Conservation (phyloP, 345 rosid species). For the Capsella bursapastoris region DNA sequence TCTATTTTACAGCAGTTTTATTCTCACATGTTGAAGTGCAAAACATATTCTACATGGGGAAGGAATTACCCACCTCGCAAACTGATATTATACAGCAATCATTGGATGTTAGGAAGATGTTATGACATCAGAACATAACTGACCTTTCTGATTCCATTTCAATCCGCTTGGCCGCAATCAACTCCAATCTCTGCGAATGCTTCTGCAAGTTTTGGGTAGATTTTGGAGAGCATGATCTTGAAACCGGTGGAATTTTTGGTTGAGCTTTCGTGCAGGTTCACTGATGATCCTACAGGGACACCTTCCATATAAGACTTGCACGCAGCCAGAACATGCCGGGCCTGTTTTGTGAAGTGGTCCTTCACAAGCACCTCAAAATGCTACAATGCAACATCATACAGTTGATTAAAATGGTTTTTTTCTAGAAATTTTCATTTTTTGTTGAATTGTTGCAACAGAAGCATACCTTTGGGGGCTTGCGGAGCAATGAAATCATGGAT, state of each 20-base stretch:
- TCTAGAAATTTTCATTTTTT: slow-evolving; percentile 2
- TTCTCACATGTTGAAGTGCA: slow-evolving; percentile 38
- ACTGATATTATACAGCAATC: slow-evolving; percentile 36
- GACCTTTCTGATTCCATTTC: slow-evolving; percentile 36
- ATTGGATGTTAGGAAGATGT: slow-evolving; percentile 40
- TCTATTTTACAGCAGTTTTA: slow-evolving; percentile 41
- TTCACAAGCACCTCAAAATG: slow-evolving; percentile 78
- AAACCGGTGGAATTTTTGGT: slow-evolving; percentile 77
- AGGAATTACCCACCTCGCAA: slow-evolving; percentile 21
- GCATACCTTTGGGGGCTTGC: slow-evolving; percentile 79
- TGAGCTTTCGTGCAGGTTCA: slow-evolving; percentile 43
- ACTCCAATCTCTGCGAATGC: slow-evolving; percentile 74
- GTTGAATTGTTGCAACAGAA: slow-evolving; percentile 26
- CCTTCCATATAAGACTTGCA: slow-evolving; percentile 85
- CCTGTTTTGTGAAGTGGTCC: slow-evolving; percentile 65
- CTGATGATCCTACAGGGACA: slow-evolving; percentile 60
- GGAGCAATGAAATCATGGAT: slow-evolving; percentile 77
- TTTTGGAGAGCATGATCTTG: slow-evolving; percentile 92
- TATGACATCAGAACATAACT: slow-evolving; percentile 9
- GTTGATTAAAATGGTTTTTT: slow-evolving; percentile 24
- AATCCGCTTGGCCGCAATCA: slow-evolving; percentile 57
- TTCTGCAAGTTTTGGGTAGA: slow-evolving; percentile 72
- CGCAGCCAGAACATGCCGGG: slow-evolving; percentile 54
- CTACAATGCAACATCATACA: slow-evolving; percentile 53
- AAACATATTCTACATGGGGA: slow-evolving; percentile 38